phyloP scores from a whole-genome alignment of 2,329 filamentous ascomycete genomes.

The Rutstroemia sp. region DNA sequence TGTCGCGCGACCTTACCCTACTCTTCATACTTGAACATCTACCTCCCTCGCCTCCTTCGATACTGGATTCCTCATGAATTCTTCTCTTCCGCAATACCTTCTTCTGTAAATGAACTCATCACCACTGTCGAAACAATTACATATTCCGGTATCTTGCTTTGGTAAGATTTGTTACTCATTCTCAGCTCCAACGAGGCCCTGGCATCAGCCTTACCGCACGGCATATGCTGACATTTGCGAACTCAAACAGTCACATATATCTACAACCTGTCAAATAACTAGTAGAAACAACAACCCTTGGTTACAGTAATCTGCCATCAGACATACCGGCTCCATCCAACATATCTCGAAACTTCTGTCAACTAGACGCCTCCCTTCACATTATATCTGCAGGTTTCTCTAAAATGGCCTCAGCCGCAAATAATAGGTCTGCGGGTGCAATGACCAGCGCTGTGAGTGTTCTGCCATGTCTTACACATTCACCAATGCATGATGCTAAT shows the following conservation, averaged over 20 bases:
- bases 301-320: conserved; percentile 15
- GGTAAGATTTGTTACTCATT: conserved; percentile 23
- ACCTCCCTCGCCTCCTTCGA: conserved; percentile 24
- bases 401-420: conserved; percentile 32
- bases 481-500: conserved; percentile 17
- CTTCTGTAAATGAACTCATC: conserved; percentile 30
- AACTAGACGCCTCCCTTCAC: too few relatives aligned
- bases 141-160: conserved; percentile 24
- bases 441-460: conserved; percentile 36
- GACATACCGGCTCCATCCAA: conserved; percentile 15
- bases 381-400: conserved; percentile 4
- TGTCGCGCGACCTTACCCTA: conserved; percentile 29
- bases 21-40: conserved; percentile 25
- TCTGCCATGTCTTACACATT: conserved; percentile 25
- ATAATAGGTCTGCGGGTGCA: conserved; percentile 27
- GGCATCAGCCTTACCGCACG: conserved; percentile 27
- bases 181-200: conserved; percentile 20
- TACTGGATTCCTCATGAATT: conserved; percentile 25
- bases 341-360: conserved; percentile 12
- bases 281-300: conserved; percentile 21
- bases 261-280: conserved; percentile 27
- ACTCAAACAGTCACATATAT: conserved; percentile 29
- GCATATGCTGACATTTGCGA: conserved; percentile 27
- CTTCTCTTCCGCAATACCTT: conserved; percentile 16
- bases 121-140: conserved; percentile 25